A percentile compares a stretch with the other conserved stretches of the same genome.
Conservation (phyloP, 2,329 filamentous ascomycete genomes). For the Aspergillus proliferans region DNA sequence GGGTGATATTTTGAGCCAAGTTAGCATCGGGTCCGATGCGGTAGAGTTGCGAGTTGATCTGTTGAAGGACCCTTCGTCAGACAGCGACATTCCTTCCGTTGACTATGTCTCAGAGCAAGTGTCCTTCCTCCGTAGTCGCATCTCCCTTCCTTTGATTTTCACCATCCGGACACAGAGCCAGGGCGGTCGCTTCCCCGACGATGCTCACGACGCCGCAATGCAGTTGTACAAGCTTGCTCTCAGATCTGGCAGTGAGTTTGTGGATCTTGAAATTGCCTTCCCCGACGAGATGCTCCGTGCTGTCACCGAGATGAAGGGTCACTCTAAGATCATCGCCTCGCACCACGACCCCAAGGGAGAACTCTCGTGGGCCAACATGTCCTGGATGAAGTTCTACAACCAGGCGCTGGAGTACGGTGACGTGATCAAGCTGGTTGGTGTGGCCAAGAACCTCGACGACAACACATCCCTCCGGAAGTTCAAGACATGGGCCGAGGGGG, state of each 20-base stretch:
- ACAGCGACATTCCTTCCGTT: conserved; percentile 53
- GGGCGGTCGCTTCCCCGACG: conserved; percentile 80
- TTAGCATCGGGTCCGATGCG: conserved; percentile 80
- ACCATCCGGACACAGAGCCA: conserved; percentile 81
- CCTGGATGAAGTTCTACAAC: conserved; percentile 88
- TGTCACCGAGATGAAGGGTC: conserved; percentile 62
- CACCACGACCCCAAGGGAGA: conserved; percentile 79
- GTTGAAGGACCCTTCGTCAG: conserved; percentile 62
- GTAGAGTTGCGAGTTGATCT: conserved; percentile 93
- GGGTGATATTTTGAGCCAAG: conserved; percentile 59
- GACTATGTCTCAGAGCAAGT: conserved; percentile 81
- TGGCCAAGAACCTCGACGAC: conserved; percentile 69
- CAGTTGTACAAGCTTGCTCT: conserved; percentile 72
- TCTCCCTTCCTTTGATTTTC: conserved; percentile 79
- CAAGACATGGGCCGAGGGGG: conserved; percentile 65
- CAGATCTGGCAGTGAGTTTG: conserved; percentile 80
- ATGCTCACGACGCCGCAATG: conserved; percentile 62
- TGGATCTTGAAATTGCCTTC: conserved; percentile 87
- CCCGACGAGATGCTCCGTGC: conserved; percentile 67
- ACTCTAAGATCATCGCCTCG: conserved; percentile 83
- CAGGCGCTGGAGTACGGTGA: conserved; percentile 83
- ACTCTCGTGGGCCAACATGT: conserved; percentile 85
- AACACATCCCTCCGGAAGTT: conserved; percentile 82
- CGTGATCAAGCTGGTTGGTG: conserved; percentile 87
- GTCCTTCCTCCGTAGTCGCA: conserved; percentile 65